phyloP scores from a whole-genome alignment of 31 red algal genomes.

The Asparagopsis taxiformis region DNA sequence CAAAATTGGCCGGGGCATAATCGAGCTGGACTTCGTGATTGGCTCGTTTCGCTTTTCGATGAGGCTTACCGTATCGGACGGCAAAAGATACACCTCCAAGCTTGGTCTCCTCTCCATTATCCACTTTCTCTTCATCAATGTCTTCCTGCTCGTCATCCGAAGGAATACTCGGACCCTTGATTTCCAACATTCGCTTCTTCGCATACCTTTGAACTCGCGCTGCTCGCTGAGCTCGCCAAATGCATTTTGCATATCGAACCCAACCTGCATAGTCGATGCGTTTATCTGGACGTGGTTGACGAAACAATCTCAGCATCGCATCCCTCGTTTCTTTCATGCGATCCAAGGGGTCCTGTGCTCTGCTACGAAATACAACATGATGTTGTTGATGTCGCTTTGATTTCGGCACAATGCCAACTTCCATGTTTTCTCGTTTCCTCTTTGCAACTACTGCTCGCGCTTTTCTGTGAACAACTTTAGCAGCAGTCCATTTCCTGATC shows the following conservation, averaged over 20 bases:
- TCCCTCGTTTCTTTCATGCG: constrained; percentile 34
- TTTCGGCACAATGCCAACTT: constrained; percentile 2
- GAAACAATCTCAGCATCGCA: constrained; percentile 38
- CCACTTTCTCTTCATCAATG: neutral
- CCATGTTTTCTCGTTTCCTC: constrained; percentile 22
- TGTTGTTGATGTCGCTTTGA: neutral
- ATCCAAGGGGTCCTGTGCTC: constrained; percentile 11
- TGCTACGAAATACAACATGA: constrained; percentile 10
- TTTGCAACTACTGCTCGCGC: constrained; percentile 51
- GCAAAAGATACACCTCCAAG: constrained; percentile 62
- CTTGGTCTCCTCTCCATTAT: neutral
- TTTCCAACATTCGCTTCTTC: constrained; percentile 6
- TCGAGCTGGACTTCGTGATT: neutral
- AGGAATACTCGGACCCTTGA: neutral
- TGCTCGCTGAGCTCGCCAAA: constrained; percentile 74
- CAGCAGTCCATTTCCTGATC: constrained; percentile 34
- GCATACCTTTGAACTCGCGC: constrained; percentile 58
- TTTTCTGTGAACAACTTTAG: constrained; percentile 36
- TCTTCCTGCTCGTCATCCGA: constrained; percentile 16
- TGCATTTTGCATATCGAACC: constrained; percentile 69
- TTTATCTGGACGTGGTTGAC: constrained; percentile 45
- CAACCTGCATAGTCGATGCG: constrained; percentile 61
- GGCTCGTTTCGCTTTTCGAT: neutral
- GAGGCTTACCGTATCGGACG: neutral
- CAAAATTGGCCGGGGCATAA: constrained; percentile 53